phyloP scores from a whole-genome alignment of 2,329 filamentous ascomycete genomes.

The Fusarium sp. region DNA sequence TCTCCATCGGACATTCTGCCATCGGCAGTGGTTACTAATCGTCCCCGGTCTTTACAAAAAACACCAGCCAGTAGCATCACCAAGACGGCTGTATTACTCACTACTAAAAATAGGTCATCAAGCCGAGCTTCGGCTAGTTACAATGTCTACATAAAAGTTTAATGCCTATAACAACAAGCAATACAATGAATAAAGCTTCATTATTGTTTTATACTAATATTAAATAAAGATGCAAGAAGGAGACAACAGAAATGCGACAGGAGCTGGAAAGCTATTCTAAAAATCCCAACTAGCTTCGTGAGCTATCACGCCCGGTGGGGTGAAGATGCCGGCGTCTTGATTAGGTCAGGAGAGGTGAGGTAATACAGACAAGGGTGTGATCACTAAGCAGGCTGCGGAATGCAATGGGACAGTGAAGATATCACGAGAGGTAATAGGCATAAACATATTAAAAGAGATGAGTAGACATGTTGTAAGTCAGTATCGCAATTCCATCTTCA shows the following conservation, averaged over 20 bases:
- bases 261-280: background rate
- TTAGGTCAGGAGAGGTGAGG: background rate
- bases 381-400: background rate
- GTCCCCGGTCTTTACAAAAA: rapidly evolving
- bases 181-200: too few species aligned
- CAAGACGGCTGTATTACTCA: rapidly evolving
- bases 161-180: too few species aligned
- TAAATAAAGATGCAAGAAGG: too few species aligned
- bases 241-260: background rate
- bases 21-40: background rate
- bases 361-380: background rate
- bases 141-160: too few species aligned
- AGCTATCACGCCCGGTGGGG: background rate
- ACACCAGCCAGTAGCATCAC: background rate
- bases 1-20: background rate
- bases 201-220: too few species aligned
- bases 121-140: too few species aligned
- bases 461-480: rapidly evolving
- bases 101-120: too few species aligned
- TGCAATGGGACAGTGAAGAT: background rate
- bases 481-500: too few species aligned
- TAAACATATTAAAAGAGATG: rapidly evolving
- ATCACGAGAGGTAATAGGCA: background rate
- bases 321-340: background rate
- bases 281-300: background rate